Evolutionary conservation across 2,329 filamentous ascomycete species (phyloP), one percentile per base, ranked within the genome.

Genomic region (Teratosphaeria zuluensis): DNA sequence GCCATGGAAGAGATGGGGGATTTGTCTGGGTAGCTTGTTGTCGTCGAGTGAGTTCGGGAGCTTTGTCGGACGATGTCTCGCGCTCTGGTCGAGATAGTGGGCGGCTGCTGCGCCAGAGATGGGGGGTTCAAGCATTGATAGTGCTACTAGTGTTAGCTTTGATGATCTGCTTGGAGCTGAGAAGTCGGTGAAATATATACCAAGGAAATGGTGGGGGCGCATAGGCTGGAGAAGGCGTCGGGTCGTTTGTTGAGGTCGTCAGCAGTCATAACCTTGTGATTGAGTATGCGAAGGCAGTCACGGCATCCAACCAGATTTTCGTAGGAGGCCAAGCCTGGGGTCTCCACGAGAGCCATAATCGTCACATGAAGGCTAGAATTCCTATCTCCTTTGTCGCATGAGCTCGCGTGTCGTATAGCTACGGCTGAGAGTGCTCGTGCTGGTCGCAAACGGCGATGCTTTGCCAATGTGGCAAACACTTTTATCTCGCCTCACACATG

Each of bases 1-100:
- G 32, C 60, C 56, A 31, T 54, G 55, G 59, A 62, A 58, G 28
- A 61, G 59, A 38, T 53, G 57, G 4, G 61, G 54, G 28, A 62
- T 55, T 3, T 51, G 59, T 11, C 28, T 51, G 59, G 59, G 53
- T 28, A 59, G 38, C 4, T 32, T 35, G 21, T 51, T 12, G 31
- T 56, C 21, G 24, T 32, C 30, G 4, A 52, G 51, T 51, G 24
- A 56, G 24, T 24, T 59, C 9, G 42, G n/a, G 9, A 48, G 42
- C 19, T 19, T 21, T 21, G 16, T 48, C 19, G 16, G 42, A 48
- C 42, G 42, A 48, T 48, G 42, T 19, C 42, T 6, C 6, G 42
- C 42, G 19, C 42, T 48, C 42, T 48, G 42, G 16, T 48, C 42
- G 42, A 56, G 24, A 38, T 56, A 19, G 52, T 32, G 35, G 30